Evolutionary conservation across 2,329 filamentous ascomycete genomes (phyloP).

Genomic region (Phialophora verrucosa): DNA sequence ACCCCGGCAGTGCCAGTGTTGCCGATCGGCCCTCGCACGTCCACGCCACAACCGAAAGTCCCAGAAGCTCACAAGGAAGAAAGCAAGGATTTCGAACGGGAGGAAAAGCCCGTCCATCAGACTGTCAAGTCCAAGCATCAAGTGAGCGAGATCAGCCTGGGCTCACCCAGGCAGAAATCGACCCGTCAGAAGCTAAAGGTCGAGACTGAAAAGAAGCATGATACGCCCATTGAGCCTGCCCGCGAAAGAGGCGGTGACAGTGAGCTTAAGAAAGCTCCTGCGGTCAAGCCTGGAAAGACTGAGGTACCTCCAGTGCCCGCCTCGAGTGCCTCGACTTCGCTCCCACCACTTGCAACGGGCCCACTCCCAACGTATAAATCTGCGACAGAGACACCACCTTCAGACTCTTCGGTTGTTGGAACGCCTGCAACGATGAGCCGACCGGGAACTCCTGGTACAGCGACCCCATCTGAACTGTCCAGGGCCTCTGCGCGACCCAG

Average conservation of each 20-base stretch:
- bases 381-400: constrained; percentile 22
- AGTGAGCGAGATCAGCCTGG: constrained; percentile 48
- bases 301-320: constrained; percentile 18
- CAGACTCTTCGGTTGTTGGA: constrained; percentile 25
- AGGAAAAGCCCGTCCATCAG: constrained; percentile 2
- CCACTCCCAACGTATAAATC: constrained; percentile 10
- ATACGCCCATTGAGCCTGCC: constrained; percentile 10
- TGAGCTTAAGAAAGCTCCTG: constrained; percentile 40
- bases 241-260: constrained; percentile 30
- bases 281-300: constrained; percentile 25
- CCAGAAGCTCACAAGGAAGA: constrained; percentile 21
- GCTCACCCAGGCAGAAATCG: constrained; percentile 46
- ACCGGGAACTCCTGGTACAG: constrained; percentile 29
- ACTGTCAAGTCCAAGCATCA: constrained; percentile 29
- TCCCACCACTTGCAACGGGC: background rate
- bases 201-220: constrained; percentile 16
- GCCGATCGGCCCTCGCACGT: constrained; percentile 35
- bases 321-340: constrained; percentile 9
- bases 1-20: constrained; percentile 45
- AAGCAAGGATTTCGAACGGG: background rate
- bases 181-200: constrained; percentile 17
- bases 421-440: constrained; percentile 32
- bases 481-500: constrained; percentile 29
- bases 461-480: constrained; percentile 28
- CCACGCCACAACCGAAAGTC: constrained; percentile 40